A percentile compares a stretch with the other conserved stretches of the same genome.
phyloP scores from a whole-genome alignment of 2,329 filamentous ascomycete genomes.

The Stemphylium vesicarium region DNA sequence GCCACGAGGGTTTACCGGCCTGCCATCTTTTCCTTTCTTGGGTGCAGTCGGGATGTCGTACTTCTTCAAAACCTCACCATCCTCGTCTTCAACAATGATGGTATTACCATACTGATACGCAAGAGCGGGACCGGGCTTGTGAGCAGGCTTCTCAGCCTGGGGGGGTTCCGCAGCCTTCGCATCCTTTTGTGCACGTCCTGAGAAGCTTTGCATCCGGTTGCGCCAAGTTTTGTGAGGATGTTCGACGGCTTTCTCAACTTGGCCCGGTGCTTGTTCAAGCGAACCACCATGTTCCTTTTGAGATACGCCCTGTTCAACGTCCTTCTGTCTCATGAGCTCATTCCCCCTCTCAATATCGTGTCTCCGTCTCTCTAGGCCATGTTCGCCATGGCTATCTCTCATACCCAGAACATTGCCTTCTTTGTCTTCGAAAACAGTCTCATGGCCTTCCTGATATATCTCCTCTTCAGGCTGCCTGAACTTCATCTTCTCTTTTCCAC shows the following conservation, averaged over 20 bases:
- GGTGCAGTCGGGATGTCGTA: conserved; percentile 71
- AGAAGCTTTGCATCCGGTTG: conserved; percentile 56
- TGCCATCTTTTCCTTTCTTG: conserved; percentile 41
- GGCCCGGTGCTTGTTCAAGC: conserved; percentile 39
- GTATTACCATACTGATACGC: conserved; percentile 88
- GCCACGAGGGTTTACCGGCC: conserved; percentile 38
- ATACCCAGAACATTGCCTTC: conserved; percentile 85
- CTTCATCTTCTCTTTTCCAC: conserved; percentile 43
- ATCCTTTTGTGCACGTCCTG: conserved; percentile 51
- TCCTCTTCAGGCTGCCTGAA: conserved; percentile 57
- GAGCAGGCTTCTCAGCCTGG: conserved; percentile 41
- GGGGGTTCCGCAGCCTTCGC: conserved; percentile 39
- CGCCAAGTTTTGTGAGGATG: conserved; percentile 51
- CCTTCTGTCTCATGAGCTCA: conserved; percentile 61
- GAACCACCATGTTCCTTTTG: conserved; percentile 58
- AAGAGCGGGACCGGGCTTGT: conserved; percentile 70
- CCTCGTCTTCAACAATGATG: conserved; percentile 87
- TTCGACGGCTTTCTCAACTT: conserved; percentile 47
- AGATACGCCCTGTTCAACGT: conserved; percentile 52
- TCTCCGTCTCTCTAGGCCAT: conserved; percentile 65
- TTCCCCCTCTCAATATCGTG: conserved; percentile 63
- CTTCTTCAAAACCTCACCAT: conserved; percentile 85
- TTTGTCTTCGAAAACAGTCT: conserved; percentile 82
- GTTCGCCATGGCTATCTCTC: conserved; percentile 55
- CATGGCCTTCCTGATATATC: conserved; percentile 78